Base-by-base conservation (phyloP, 257 asterid species). In the Przewalskia tangutica region DNA sequence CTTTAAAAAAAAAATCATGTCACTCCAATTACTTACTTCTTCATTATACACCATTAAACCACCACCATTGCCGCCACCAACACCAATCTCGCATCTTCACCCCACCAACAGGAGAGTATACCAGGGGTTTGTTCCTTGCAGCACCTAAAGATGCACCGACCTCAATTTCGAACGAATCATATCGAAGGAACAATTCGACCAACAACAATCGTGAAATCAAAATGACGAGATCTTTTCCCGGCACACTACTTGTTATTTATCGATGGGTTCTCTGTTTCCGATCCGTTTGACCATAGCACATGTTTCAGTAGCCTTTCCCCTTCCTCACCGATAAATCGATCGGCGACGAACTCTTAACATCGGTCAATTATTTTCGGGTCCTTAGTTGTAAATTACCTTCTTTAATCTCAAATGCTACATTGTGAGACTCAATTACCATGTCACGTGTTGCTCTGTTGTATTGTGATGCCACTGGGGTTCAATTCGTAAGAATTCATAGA, bases 381-480 rank as follows among this genome's bases (percentile, higher is more conserved):
- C 53, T 82, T 89, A 0, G 97, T 95, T 66, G 98, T 98, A 16
- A 95, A 90, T 0, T 97, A 97, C 98, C 99, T 23, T 89, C 91
- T 85, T 86, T 93, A 16, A 95, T 88, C 85, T 86, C 77, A n/a
- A 88, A 95, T 17, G 90, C 89, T 2, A 91, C 89, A 32, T 89
- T 97, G 83, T 95, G 98, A 4, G 97, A 95, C 53, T 93, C 94
- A 0, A 95, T 56, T 58, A 91, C 88, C 64, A 92, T 84, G 51
- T 92, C 90, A 2, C 76, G 88, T 18, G 86, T 92, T 10, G 98
- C 98, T 56, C 83, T 82, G 0, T 86, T 97, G 91, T 92, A 95
- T 86, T 95, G 98, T 6, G 90, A 77, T 2, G 98, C 13, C 0
- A 95, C 93, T n/a, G 98, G 98, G 98, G 98, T 70, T 95, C 97